Evolutionary conservation across 176 grass and related monocot genomes (phyloP), one percentile per base, ranked within the genome.

Genomic region (Triticum timopheevii): DNA sequence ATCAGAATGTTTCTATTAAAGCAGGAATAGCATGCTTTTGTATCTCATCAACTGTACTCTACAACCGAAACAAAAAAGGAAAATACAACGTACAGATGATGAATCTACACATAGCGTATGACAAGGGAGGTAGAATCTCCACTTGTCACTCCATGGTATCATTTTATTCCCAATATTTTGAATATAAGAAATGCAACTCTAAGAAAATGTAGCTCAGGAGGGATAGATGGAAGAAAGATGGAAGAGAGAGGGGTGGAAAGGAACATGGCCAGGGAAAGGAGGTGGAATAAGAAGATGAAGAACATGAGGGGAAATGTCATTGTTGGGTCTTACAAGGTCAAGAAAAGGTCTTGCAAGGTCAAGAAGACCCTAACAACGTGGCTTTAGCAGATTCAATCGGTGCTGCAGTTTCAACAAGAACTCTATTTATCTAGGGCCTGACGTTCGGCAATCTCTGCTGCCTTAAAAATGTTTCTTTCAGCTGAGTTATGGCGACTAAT

Each of bases 321-420:
- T 19, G 0, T 77, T 89, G 89, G 93, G 93, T 90, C 93, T 98
- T 98, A 92, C 91, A 95, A 98, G 91, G 91, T 95, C 91, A 95
- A 98, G 91, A 98, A 95, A 95, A 98, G 91, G 84, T 91, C 96
- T 98, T 98, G 91, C 96, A 98, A 98, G 86, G 93, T 98, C 96
- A 98, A 98, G 94, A 96, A 87, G 68, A 81, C 2, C 5, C 0
- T 10, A n/a, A 3, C 0, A 23, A 24, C 1, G 0, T 27, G 25
- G 25, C 92, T 83, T 90, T 94, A 73, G 93, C 94, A 7, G 97
- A 99, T 81, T 94, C 97, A 52, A 99, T 94, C 10, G 94, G 92
- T 68, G 97, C 89, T 77, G 80, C 47, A 39, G 90, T 91, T 44
- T 99, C 97, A 44, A 96, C 73, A 39, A 87, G 52, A 10, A 80